Base-by-base conservation (phyloP, 805 yeast species). In the Cyberlindnera amylophila region DNA sequence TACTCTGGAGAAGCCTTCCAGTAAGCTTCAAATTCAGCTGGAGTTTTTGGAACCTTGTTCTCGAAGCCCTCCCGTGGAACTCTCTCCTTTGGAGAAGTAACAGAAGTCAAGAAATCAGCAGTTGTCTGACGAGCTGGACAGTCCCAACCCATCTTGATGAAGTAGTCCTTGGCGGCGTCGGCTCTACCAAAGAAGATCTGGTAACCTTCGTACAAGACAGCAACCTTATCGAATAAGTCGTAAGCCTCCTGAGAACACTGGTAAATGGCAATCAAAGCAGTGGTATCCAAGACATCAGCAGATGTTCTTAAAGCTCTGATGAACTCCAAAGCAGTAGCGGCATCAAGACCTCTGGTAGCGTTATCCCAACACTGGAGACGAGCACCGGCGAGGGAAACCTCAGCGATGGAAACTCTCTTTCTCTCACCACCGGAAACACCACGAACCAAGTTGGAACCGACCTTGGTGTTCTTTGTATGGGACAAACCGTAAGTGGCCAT, bases 361-460 rank as follows among this genome's bases (percentile, higher is more conserved):
- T 77, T 77, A 67, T 77, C 78, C 76, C 76, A 73, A 59, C 76
- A 72, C 51, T 70, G 74, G 32, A 73, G 50, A 45, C 63, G 64
- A 24, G 81, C 73, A 47, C 78, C 79, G 39, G 69, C 59, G 23
- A 68, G 52, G 13, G 71, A 54, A 36, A 73, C 84, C 62, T 81
- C 87, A 11, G 83, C 85, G 53, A 81, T 79, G n/a, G 86, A 79
- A 16, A 81, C 86, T 67, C 87, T 76, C 62, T 81, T 81, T 53
- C 87, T 67, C 63, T 81, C 85, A 66, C 87, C 88, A 59, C 87
- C 88, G 23, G 86, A 80, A 34, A 82, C 79, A 63, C 88, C 88
- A 59, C 86, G 71, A 24, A 80, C 76, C 36, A 72, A 70, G 48
- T 81, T 84, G 51, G 76, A 73, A 57, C 88, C 87, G 36, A 81